Base-by-base conservation (phyloP, 2,329 filamentous ascomycete genomes). In the Cladophialophora carrionii region DNA sequence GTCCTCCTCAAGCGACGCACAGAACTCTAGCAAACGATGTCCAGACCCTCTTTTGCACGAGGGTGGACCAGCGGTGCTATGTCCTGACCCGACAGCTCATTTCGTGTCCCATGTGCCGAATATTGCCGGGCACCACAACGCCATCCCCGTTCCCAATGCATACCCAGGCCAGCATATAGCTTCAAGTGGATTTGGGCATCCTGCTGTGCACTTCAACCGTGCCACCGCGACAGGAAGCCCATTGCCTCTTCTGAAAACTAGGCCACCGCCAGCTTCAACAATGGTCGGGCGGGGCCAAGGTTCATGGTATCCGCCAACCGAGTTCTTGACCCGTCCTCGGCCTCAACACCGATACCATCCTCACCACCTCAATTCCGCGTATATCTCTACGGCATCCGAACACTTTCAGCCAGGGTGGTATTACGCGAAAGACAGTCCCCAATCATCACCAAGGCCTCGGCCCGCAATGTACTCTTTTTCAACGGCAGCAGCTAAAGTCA, bases 371-470 rank as follows among this genome's bases (percentile, higher is more conserved):
- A 63, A 46, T 24, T 46, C 62, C 14, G n/a, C 51, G 6, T 53
- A 63, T 49, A 31, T 49, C 12, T 37, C 53, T 8, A 51, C 58
- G 7, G 51, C 56, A 6, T 63, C 67, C 24, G 70, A 72, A 24
- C 67, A 71, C 60, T 72, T 71, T 51, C 68, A 60, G 32, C 70
- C 70, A n/a, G 70, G 69, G 4, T 72, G 70, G 70, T 71, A 71
- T 48, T 71, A 69, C 64, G 63, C 67, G 4, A 58, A 54, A 58
- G 67, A 68, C 14, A 58, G 41, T 48, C 55, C 57, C 14, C 34
- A 48, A 26, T 24, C 53, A 32, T 54, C 49, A 10, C 32, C 20
- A 37, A 57, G 52, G 12, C 59, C 54, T 8, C 60, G 65, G 8
- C 60, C 59, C 24, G 34, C 55, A 46, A 61, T 62, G 53, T 72